Evolutionary conservation across 441 rosid genomes (phyloP).

Genomic region (Bocquillonia castaneifolia): DNA sequence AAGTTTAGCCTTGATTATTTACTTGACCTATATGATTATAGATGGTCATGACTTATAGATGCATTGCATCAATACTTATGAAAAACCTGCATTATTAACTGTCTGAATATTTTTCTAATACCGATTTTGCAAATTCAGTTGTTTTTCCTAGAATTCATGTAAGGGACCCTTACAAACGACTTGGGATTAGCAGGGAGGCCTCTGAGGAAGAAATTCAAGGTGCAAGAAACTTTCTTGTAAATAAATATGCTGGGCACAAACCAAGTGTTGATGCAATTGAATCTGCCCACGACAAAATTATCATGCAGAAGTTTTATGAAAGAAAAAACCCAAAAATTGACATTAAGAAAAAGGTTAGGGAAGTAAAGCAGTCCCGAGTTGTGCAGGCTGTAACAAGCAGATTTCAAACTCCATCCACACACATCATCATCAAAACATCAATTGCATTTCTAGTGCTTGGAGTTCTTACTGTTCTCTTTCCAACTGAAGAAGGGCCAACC

Average conservation of each 20-base stretch:
- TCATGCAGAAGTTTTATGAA: constrained; percentile 90
- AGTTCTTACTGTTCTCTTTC: constrained; percentile 75
- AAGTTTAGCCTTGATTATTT: neutral
- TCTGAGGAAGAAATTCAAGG: constrained; percentile 92
- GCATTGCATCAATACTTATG: neutral
- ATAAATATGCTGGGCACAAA: constrained; percentile 72
- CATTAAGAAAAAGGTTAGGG: constrained; percentile 63
- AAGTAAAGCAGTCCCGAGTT: constrained; percentile 63
- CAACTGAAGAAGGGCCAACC: constrained; percentile 98
- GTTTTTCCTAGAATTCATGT: constrained; percentile 80
- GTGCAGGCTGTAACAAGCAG: constrained; percentile 66
- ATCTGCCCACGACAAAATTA: constrained; percentile 87
- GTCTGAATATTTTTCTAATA: constrained; percentile 19
- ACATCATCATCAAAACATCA: constrained; percentile 57
- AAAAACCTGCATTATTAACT: neutral
- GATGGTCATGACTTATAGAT: neutral
- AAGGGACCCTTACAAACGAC: constrained; percentile 82
- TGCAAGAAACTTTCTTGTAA: constrained; percentile 82
- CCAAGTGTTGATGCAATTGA: constrained; percentile 93
- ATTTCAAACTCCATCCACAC: constrained; percentile 71
- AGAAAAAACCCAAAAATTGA: constrained; percentile 82
- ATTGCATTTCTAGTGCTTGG: constrained; percentile 65
- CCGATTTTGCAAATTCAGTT: constrained; percentile 39
- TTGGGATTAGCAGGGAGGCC: constrained; percentile 90
- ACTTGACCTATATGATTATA: neutral